These are phyloP conservation scores for Curvularia sp. DNA, from an alignment of 2,329 filamentous ascomycete genomes.

Conservation along the genomic window DNA sequence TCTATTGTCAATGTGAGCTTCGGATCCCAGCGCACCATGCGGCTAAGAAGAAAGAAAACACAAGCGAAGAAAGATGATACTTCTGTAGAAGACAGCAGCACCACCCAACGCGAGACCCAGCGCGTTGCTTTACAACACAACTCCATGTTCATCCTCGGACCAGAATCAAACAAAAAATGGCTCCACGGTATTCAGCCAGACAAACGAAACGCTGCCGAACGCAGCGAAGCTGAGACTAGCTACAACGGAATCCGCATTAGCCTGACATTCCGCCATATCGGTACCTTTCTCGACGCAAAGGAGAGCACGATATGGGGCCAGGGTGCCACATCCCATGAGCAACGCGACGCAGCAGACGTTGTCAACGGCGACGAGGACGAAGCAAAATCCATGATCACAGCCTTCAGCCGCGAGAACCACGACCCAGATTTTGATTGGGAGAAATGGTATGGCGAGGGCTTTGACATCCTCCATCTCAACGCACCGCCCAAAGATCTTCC, in stretches of 20 bases:
- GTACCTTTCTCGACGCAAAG: conserved; percentile 77
- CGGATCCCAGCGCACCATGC: conserved; percentile 91
- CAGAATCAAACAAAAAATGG: conserved; percentile 83
- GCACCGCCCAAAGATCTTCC: conserved; percentile 40
- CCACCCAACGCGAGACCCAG: conserved; percentile 60
- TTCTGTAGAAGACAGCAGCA: conserved; percentile 31
- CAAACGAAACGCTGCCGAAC: conserved; percentile 73
- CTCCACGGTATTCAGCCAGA: conserved; percentile 91
- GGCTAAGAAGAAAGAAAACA: conserved; percentile 79
- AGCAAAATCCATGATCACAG: conserved; percentile 72
- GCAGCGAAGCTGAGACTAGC: conserved; percentile 72
- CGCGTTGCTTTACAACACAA: conserved; percentile 83
- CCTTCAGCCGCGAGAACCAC: conserved; percentile 87
- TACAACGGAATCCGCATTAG: conserved; percentile 82
- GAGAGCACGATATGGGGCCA: conserved; percentile 84
- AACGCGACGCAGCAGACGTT: conserved; percentile 66
- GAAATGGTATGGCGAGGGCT: conserved; percentile 76
- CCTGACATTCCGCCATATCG: conserved; percentile 88
- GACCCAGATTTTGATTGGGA: conserved; percentile 75
- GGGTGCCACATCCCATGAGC: conserved; percentile 75
- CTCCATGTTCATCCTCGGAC: conserved; percentile 83
- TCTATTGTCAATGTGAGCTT: conserved; percentile 92
- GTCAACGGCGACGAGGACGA: conserved; percentile 73
- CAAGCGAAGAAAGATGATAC: conserved; percentile 18
- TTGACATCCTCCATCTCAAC: conserved; percentile 75